Evolutionary conservation across 768 basidiomycete species (phyloP).

Genomic region (Calocybe cyanea): DNA sequence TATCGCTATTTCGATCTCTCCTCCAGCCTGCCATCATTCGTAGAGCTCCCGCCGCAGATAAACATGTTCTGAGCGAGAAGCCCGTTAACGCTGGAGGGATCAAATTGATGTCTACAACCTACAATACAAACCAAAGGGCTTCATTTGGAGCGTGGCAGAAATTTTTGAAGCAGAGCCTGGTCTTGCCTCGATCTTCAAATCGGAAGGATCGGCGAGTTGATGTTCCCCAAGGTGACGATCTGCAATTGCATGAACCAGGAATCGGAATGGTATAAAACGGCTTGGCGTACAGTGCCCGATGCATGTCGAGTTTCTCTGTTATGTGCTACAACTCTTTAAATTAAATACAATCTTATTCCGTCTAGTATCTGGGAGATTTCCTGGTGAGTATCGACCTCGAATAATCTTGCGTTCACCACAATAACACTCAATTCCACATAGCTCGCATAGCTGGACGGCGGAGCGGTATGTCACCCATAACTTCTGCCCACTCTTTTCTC

Average conservation of each 20-base stretch:
- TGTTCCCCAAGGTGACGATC: constrained; percentile 56
- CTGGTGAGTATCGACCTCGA: constrained; percentile 46
- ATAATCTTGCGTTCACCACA: constrained; percentile 1
- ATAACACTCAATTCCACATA: constrained; percentile 2
- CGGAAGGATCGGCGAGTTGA: constrained; percentile 67
- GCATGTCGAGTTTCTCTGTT: constrained; percentile 36
- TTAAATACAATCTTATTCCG: background rate
- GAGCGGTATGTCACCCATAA: constrained; percentile 48
- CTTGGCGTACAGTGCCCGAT: constrained; percentile 81
- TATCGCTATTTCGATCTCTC: constrained; percentile 72
- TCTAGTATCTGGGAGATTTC: constrained; percentile 78
- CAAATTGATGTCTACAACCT: constrained; percentile 65
- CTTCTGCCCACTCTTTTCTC: background rate
- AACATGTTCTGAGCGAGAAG: constrained; percentile 89
- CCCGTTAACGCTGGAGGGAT: constrained; percentile 70
- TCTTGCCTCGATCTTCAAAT: constrained; percentile 42
- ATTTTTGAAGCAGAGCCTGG: constrained; percentile 71
- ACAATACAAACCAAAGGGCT: constrained; percentile 59
- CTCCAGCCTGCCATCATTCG: constrained; percentile 70
- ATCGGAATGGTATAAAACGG: constrained; percentile 75
- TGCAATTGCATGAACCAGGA: constrained; percentile 55
- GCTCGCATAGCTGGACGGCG: constrained; percentile 64
- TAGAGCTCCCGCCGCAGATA: constrained; percentile 66
- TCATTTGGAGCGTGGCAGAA: constrained; percentile 82
- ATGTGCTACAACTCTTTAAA: background rate